Conservation (phyloP, 2,329 filamentous ascomycete species). For the Fusarium nurragi region DNA sequence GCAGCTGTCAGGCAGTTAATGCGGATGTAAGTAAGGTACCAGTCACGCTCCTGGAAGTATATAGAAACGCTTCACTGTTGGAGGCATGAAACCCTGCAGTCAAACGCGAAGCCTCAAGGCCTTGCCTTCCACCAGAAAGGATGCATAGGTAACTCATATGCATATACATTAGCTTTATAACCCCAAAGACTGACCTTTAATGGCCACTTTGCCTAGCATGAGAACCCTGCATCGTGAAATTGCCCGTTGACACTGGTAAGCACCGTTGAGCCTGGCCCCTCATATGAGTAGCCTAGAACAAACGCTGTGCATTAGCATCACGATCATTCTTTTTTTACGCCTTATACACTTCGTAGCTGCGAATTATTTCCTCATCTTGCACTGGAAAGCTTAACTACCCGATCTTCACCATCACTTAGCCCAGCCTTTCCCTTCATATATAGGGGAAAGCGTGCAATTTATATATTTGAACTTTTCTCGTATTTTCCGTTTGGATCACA, state of each 20-base stretch:
- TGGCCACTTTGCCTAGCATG: not conserved
- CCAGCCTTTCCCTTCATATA: not conserved
- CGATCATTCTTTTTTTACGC: not conserved
- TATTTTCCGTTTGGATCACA: constrained; percentile 15
- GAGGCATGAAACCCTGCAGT: not conserved
- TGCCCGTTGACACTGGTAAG: not conserved
- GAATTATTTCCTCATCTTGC: not conserved
- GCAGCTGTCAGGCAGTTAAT: constrained; percentile 5
- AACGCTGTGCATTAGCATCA: not conserved
- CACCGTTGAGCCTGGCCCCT: not conserved
- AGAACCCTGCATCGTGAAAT: not conserved
- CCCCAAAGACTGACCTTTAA: not conserved
- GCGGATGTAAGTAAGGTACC: not conserved
- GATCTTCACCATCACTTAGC: not conserved
- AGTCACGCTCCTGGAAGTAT: not conserved
- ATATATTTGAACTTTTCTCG: constrained; percentile 7
- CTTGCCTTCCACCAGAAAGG: not conserved
- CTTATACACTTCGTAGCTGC: not conserved
- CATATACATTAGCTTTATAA: not conserved
- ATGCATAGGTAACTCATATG: not conserved
- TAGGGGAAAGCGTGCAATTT: constrained; percentile 3
- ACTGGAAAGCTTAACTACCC: not conserved
- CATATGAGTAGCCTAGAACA: not conserved
- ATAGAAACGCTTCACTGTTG: not conserved
- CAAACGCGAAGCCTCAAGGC: not conserved